Base-by-base conservation (phyloP, 1,139 yeast species). In the Nakaseomyces nivariensis region DNA sequence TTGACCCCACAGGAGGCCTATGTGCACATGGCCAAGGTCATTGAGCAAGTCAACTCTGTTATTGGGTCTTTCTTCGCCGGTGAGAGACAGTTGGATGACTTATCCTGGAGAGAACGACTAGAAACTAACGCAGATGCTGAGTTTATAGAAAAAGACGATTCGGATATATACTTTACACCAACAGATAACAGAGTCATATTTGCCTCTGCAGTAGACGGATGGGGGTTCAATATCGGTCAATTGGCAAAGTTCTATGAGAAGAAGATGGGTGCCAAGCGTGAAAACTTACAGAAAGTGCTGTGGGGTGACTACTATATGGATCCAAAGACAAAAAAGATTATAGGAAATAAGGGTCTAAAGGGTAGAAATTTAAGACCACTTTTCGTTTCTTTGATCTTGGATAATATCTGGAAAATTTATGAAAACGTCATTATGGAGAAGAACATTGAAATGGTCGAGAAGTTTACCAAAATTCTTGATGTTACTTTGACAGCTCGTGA, bases 271-370 rank as follows among this genome's bases (percentile, higher is more conserved):
- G 85, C 92, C 58, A 85, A 88, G 54, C 81, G 89, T 53, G 78
- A 79, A 34, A 88, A 81, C 51, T 74, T 94, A 45, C 81, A 85
- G 53, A 86, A 86, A 61, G 89, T 92, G n/a, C 72, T 94, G 3
- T 94, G 98, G 98, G 98, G 98, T 32, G 96, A 92, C 62, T 92
- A 71, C 64, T 88, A 80, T 63, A 74, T 88, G 60, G 98, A 92
- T 63, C 85, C 95, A 66, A 92, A 90, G 66, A 82, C 90, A 24
- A 92, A 90, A 61, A 85, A 83, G 61, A 85, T 94, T 41, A 68
- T 85, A 27, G 79, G 79, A 24, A 78, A 77, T 13, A 81, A 78
- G 58, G 75, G 78, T 22, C 58, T 70, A 51, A 77, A 75, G 56
- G 81, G 73, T 25, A 67, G 75, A 54, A 63, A 69, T 6, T 65